These are phyloP conservation scores for Malassezia brasiliensis DNA, from an alignment of 1,284 basidiomycete species.

Conservation along the genomic window DNA sequence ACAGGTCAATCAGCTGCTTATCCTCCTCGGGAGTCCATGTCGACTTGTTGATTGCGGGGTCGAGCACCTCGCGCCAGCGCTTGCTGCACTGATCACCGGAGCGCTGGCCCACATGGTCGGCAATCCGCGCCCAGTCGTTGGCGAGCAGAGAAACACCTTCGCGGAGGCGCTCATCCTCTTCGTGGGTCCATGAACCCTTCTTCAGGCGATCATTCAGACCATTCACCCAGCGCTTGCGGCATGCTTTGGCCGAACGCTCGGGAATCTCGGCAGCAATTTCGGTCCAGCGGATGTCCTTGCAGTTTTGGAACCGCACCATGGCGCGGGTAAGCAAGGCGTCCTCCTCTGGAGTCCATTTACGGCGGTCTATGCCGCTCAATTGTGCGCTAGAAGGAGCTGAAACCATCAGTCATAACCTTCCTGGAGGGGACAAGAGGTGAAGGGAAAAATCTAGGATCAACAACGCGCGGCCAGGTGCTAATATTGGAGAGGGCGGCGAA, in stretches of 20 bases:
- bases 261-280: constrained; percentile 12
- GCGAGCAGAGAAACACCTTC: constrained; percentile 8
- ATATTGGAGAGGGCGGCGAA: too few species aligned
- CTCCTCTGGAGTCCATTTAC: constrained; percentile 17
- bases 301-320: constrained; percentile 5
- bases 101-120: constrained; percentile 15
- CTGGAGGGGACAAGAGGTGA: too few species aligned
- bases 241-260: constrained; percentile 14
- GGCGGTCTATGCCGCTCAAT: background rate
- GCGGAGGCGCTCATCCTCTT: constrained; percentile 14
- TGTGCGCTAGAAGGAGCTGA: background rate
- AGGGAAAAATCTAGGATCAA: too few species aligned
- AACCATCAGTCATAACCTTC: background rate
- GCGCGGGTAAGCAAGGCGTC: constrained; percentile 11
- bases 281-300: constrained; percentile 15
- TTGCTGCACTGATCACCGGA: constrained; percentile 20
- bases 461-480: too few species aligned
- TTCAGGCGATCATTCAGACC: constrained; percentile 17
- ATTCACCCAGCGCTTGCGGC: constrained; percentile 20
- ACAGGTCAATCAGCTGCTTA: constrained; percentile 5
- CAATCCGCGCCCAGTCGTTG: constrained; percentile 16
- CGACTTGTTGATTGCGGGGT: constrained; percentile 16
- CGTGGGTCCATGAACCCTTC: constrained; percentile 16
- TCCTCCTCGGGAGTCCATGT: constrained; percentile 15
- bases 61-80: constrained; percentile 17